Percentiles rank a stretch among this genome's conserved stretches.
Evolutionary conservation across 768 basidiomycete species (phyloP).

Genomic region (Stropharia rugosoannulata): DNA sequence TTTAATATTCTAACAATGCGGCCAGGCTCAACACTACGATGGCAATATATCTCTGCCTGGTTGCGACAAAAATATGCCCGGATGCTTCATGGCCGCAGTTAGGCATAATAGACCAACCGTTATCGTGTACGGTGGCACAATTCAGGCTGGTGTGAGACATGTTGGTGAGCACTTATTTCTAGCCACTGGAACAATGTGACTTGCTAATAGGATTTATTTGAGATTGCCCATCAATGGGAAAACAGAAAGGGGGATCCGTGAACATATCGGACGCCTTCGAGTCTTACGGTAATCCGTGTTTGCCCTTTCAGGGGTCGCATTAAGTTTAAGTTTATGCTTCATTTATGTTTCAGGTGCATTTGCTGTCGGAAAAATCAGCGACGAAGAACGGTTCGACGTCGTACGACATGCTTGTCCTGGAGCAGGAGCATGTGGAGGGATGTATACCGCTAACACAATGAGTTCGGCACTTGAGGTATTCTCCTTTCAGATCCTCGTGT

Average conservation of each 20-base stretch:
- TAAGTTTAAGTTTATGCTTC: neutral
- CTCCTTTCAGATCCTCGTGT: neutral
- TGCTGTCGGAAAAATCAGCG: slow-evolving; percentile 71
- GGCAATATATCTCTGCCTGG: slow-evolving; percentile 86
- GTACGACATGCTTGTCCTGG: slow-evolving; percentile 86
- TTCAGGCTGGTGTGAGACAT: slow-evolving; percentile 72
- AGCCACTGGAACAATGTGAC: slow-evolving; percentile 9
- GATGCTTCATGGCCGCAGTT: slow-evolving; percentile 81
- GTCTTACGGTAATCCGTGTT: slow-evolving; percentile 58
- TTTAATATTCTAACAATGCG: neutral
- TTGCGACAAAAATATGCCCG: slow-evolving; percentile 94
- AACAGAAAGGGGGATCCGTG: slow-evolving; percentile 75
- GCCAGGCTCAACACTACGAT: slow-evolving; percentile 84
- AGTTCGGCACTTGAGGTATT: slow-evolving; percentile 72
- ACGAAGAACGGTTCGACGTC: slow-evolving; percentile 82
- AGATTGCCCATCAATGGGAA: slow-evolving; percentile 81
- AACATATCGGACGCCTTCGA: slow-evolving; percentile 87
- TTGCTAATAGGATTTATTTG: neutral
- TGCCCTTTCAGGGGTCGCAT: neutral
- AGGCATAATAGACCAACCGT: slow-evolving; percentile 88
- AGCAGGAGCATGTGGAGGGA: slow-evolving; percentile 82
- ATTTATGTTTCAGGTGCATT: slow-evolving; percentile 55
- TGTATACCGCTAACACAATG: slow-evolving; percentile 94
- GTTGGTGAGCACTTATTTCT: slow-evolving; percentile 41
- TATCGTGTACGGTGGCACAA: slow-evolving; percentile 86